phyloP scores from a whole-genome alignment of 1,284 basidiomycete genomes.

The Coriolopsis trogii region DNA sequence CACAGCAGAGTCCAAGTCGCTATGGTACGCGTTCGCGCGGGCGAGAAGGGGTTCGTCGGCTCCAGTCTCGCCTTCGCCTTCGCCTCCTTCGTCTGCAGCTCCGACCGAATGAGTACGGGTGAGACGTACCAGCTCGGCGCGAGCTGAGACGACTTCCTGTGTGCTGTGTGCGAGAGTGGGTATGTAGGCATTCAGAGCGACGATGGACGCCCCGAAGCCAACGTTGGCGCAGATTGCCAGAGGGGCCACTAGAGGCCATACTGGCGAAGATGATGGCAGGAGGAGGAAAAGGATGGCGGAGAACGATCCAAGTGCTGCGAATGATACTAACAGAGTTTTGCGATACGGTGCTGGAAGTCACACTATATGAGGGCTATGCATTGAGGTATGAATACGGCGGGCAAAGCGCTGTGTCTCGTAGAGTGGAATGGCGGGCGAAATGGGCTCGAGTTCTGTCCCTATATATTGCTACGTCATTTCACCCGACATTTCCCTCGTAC shows the following conservation, averaged over 20 bases:
- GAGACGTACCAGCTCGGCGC: slow-evolving; percentile 36
- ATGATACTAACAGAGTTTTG: slow-evolving; percentile 75
- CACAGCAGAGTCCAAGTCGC: slow-evolving; percentile 21
- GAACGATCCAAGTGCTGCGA: slow-evolving; percentile 72
- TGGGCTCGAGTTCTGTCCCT: no score
- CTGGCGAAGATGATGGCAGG: slow-evolving; percentile 65
- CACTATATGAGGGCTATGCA: background rate
- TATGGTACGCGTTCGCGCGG: slow-evolving; percentile 7
- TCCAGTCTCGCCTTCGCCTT: background rate
- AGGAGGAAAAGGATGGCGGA: slow-evolving; percentile 72
- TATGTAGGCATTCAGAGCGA: slow-evolving; percentile 90
- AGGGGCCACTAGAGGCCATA: slow-evolving; percentile 67
- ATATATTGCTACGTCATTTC: no score
- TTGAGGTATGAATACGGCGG: no score
- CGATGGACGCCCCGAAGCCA: slow-evolving; percentile 80
- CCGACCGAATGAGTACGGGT: slow-evolving; percentile 3
- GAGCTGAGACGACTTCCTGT: slow-evolving; percentile 57
- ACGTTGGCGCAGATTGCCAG: slow-evolving; percentile 79
- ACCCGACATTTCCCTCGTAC: no score
- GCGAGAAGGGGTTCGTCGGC: slow-evolving; percentile 24
- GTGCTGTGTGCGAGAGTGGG: slow-evolving; percentile 73
- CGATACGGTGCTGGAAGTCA: slow-evolving; percentile 68
- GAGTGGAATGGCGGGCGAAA: no score
- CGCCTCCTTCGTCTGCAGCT: background rate
- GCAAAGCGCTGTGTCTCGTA: no score